These are phyloP conservation scores for Penicillium fimorum DNA, from an alignment of 495 filamentous ascomycete species.

Conservation along the genomic window DNA sequence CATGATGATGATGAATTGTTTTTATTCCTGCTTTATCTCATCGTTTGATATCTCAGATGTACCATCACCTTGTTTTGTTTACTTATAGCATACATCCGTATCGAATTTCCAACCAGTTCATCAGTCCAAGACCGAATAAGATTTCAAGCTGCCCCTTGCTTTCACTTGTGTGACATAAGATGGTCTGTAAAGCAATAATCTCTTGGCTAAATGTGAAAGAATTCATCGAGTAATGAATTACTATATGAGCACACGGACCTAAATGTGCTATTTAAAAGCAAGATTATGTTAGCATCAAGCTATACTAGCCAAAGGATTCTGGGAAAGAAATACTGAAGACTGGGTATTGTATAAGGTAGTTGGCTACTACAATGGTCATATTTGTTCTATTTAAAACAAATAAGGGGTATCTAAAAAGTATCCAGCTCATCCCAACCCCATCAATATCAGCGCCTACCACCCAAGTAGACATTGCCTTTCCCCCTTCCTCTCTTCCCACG, in stretches of 20 bases:
- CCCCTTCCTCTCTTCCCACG: conserved; percentile 18
- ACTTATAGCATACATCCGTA: background rate
- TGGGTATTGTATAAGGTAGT: background rate
- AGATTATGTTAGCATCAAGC: background rate
- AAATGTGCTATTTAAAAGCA: background rate
- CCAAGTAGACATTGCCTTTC: conserved; percentile 18
- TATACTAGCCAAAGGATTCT: background rate
- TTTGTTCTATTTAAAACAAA: background rate
- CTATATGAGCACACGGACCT: background rate
- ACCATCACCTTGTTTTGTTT: conserved; percentile 17
- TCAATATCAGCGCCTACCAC: conserved; percentile 11
- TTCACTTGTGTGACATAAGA: conserved; percentile 4
- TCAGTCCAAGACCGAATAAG: background rate
- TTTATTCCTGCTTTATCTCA: background rate
- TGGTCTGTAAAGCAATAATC: background rate
- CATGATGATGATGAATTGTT: conserved; percentile 8
- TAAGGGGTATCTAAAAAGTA: conserved; percentile 10
- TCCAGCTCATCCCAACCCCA: background rate
- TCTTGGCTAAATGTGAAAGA: background rate
- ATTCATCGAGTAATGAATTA: background rate
- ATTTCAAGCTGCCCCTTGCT: background rate
- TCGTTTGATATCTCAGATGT: conserved; percentile 21
- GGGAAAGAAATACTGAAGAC: background rate
- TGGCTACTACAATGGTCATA: background rate
- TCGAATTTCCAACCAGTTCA: background rate